A percentile compares a stretch with the other conserved stretches of the same genome.
Evolutionary conservation across 495 filamentous ascomycete species (phyloP).

Genomic region (Friedmanniomyces simplex): DNA sequence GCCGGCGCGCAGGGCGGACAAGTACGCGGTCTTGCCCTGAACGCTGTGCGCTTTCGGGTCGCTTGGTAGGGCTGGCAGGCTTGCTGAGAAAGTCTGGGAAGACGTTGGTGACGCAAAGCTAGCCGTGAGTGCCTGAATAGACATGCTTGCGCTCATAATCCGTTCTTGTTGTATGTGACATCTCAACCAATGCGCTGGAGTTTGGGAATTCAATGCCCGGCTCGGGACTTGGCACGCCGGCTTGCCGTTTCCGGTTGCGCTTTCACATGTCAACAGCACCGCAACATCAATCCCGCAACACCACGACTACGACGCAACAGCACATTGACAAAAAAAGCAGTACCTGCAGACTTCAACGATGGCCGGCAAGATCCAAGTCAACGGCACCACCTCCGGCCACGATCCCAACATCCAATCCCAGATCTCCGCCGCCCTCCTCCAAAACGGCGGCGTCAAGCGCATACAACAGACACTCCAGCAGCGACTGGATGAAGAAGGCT

Average conservation of each 20-base stretch:
- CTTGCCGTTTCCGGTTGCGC: too few species aligned
- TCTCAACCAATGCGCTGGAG: too few species aligned
- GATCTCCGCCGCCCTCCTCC: constrained; percentile 8
- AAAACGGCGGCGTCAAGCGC: constrained; percentile 19
- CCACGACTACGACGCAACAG: too few species aligned
- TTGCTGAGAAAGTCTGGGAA: constrained; percentile 36
- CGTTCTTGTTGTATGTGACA: neutral
- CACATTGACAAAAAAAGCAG: too few species aligned
- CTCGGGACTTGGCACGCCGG: too few species aligned
- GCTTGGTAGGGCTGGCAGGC: constrained; percentile 32
- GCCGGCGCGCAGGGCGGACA: constrained; percentile 53
- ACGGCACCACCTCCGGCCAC: constrained; percentile 11
- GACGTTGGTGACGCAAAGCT: constrained; percentile 50
- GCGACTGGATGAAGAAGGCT: constrained; percentile 16
- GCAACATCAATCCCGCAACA: too few species aligned
- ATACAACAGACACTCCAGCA: constrained; percentile 14
- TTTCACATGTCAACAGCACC: neutral
- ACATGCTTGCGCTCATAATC: neutral
- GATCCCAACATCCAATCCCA: constrained; percentile 6
- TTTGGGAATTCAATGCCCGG: too few species aligned
- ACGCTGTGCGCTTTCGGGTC: constrained; percentile 40
- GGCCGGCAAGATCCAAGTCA: constrained; percentile 9
- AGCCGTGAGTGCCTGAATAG: constrained; percentile 34
- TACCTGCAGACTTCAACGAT: too few species aligned
- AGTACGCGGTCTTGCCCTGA: constrained; percentile 52